Percentiles rank a stretch among this genome's conserved stretches.
Conservation (phyloP, 345 rosid genomes). For the Gossypium herbaceum region DNA sequence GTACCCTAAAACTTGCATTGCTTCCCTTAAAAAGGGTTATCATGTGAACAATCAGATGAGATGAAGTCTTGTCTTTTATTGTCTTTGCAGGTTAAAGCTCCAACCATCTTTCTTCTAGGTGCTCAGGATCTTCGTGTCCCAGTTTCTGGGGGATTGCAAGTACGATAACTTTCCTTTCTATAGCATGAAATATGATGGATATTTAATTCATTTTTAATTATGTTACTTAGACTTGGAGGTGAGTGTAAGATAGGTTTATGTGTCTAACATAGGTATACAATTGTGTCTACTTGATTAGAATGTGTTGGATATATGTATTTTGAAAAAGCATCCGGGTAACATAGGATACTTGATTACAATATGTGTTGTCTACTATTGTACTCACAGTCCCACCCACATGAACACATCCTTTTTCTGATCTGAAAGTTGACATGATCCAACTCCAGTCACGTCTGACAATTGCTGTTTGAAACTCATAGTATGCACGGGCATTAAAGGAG, state of each 20-base stretch:
- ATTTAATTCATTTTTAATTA: not conserved
- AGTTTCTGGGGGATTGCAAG: constrained; percentile 73
- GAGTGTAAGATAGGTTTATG: not conserved
- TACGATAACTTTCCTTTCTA: constrained; percentile 31
- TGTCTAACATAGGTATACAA: not conserved
- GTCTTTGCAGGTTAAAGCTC: constrained; percentile 76
- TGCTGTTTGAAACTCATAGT: constrained; percentile 38
- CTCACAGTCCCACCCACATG: not conserved
- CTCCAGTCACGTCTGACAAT: not conserved
- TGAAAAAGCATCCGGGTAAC: not conserved
- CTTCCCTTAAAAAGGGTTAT: not conserved
- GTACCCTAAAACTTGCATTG: not conserved
- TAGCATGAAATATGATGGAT: not conserved
- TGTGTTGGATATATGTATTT: not conserved
- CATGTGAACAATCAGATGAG: not conserved
- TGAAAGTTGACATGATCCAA: not conserved
- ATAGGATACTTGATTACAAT: not conserved
- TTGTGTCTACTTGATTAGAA: no score
- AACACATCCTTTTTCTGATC: not conserved
- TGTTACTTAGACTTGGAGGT: not conserved
- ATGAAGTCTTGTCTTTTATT: not conserved
- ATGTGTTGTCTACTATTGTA: not conserved
- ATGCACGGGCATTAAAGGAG: constrained; percentile 74
- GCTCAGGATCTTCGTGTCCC: constrained; percentile 91
- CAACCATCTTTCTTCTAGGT: constrained; percentile 75